Conservation (phyloP, 2,329 filamentous ascomycete species). For the Rhytidhysteron rufulum region DNA sequence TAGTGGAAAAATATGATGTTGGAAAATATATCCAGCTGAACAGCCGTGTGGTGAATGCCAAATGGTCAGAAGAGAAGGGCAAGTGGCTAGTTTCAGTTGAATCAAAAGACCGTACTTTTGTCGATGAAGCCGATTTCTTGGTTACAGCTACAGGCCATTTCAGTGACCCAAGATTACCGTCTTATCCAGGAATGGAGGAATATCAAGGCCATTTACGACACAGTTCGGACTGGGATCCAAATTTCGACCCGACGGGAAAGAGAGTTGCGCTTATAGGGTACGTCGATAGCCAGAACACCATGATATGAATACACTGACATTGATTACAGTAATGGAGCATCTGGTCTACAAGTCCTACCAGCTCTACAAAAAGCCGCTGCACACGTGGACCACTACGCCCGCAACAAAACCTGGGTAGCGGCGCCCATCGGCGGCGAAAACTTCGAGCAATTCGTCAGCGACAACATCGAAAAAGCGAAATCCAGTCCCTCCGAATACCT, state of each 20-base stretch:
- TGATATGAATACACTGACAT: not conserved
- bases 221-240: conserved; percentile 57
- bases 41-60: conserved; percentile 52
- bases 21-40: conserved; percentile 55
- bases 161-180: conserved; percentile 31
- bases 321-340: conserved; percentile 49
- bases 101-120: not conserved
- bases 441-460: conserved; percentile 52
- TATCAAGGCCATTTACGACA: conserved; percentile 48
- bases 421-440: conserved; percentile 54
- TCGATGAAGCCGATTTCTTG: conserved; percentile 27
- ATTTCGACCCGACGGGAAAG: conserved; percentile 51
- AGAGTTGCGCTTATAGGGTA: conserved; percentile 52
- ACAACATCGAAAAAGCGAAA: conserved; percentile 7
- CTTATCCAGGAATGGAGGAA: conserved; percentile 26
- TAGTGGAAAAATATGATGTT: conserved; percentile 55
- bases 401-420: conserved; percentile 54
- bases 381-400: conserved; percentile 50
- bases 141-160: conserved; percentile 28
- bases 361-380: conserved; percentile 52
- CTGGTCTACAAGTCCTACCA: conserved; percentile 58
- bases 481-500: conserved; percentile 52
- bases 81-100: not conserved
- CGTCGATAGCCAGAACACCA: not conserved
- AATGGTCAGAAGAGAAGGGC: conserved; percentile 44